Conservation (phyloP, 1,284 basidiomycete genomes). For the Microbotryum violaceum region DNA sequence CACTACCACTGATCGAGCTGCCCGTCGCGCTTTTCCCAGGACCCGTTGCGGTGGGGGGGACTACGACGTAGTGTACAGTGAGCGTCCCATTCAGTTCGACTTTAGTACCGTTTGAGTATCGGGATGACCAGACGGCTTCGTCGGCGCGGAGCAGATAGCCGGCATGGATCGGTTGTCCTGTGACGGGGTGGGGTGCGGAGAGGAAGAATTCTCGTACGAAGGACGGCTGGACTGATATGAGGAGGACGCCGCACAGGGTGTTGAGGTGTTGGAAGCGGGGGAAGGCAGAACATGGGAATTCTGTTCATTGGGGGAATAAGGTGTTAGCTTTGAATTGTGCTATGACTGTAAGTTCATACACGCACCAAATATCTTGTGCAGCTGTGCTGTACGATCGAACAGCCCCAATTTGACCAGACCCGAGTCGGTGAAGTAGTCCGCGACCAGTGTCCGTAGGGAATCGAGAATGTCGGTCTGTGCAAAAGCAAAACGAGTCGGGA, state of each 20-base stretch:
- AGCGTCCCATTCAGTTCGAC: constrained; percentile 24
- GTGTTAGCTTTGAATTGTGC: no score
- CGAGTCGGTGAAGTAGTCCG: constrained; percentile 27
- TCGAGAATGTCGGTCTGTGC: constrained; percentile 18
- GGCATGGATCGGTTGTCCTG: constrained; percentile 16
- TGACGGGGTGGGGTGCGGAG: constrained; percentile 21
- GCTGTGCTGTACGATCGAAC: constrained; percentile 14
- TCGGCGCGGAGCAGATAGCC: constrained; percentile 31
- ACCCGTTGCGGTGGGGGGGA: neutral
- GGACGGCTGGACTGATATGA: constrained; percentile 3
- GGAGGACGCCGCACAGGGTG: constrained; percentile 21
- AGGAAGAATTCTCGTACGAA: constrained; percentile 28
- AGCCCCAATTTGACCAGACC: constrained; percentile 28
- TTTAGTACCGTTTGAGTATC: constrained; percentile 13
- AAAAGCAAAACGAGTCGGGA: neutral
- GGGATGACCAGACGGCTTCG: constrained; percentile 21
- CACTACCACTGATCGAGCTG: neutral
- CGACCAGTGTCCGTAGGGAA: constrained; percentile 13
- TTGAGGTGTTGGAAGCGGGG: constrained; percentile 29
- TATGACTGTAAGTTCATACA: neutral
- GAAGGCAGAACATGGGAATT: constrained; percentile 30
- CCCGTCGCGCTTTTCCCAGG: neutral
- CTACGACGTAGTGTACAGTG: constrained; percentile 25
- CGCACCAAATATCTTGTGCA: constrained; percentile 29
- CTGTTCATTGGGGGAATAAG: neutral